These are phyloP conservation scores for Verbena officinalis DNA, from an alignment of 257 asterid species.

Conservation along the genomic window DNA sequence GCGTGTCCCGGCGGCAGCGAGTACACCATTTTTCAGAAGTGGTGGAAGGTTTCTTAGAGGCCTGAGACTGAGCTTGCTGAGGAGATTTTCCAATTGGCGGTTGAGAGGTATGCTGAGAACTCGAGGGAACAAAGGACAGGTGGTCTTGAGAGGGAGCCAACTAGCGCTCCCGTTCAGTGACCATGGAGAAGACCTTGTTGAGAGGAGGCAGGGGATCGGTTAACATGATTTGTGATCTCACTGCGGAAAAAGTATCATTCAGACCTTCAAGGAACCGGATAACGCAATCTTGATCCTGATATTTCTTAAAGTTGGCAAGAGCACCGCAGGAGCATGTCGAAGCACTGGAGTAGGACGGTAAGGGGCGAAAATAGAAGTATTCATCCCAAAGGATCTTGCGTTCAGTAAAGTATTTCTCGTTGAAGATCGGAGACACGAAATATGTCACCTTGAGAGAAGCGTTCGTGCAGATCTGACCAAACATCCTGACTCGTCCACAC, in stretches of 20 bases:
- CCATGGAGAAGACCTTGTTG: background rate
- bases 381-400: background rate
- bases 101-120: background rate
- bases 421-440: background rate
- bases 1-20: background rate
- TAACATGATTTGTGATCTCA: background rate
- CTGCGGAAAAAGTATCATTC: background rate
- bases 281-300: background rate
- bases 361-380: background rate
- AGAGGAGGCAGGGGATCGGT: background rate
- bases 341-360: background rate
- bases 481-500: background rate
- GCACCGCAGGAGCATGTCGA: background rate
- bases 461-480: background rate
- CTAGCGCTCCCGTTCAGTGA: background rate
- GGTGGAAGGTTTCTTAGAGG: background rate
- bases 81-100: background rate
- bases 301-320: background rate
- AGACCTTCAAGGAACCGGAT: background rate
- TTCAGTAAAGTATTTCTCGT: background rate
- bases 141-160: background rate
- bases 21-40: background rate
- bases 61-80: background rate
- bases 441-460: background rate
- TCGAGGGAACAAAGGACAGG: background rate